Percentiles rank a stretch among this genome's conserved stretches.
These are phyloP conservation scores for Jaenimonas drosophilae DNA, from an alignment of 208 protist species.

Conservation along the genomic window DNA sequence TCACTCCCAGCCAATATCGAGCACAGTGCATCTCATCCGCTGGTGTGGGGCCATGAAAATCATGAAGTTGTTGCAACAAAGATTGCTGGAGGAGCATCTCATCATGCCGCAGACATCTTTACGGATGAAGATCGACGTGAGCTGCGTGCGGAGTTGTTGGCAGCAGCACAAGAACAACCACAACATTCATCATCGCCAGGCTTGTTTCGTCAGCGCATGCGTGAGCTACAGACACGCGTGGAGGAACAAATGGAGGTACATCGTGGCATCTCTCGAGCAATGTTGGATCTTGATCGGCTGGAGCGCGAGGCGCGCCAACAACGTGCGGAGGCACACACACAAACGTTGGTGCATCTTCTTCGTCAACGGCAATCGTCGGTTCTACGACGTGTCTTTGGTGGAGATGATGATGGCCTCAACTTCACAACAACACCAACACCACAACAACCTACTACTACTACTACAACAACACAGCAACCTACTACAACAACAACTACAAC, in stretches of 20 bases:
- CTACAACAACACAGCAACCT: no score
- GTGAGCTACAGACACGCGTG: slow-evolving; percentile 43
- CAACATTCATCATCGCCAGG: neutral
- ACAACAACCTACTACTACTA: no score
- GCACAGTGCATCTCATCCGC: no score
- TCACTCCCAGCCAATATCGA: no score
- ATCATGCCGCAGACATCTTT: no score
- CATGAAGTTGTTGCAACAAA: no score
- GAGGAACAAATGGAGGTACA: slow-evolving; percentile 56
- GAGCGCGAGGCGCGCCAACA: slow-evolving; percentile 13
- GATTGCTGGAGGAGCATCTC: no score
- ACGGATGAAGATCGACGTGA: no score
- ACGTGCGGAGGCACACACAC: slow-evolving; percentile 29
- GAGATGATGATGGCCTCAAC: neutral
- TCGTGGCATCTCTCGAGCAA: slow-evolving; percentile 22
- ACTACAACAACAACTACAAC: no score
- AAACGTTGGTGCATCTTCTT: slow-evolving; percentile 11
- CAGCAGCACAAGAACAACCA: neutral
- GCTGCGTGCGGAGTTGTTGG: no score
- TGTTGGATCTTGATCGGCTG: slow-evolving; percentile 16
- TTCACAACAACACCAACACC: no score
- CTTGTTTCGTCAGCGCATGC: slow-evolving; percentile 16
- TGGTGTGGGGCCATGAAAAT: no score
- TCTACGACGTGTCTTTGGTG: slow-evolving; percentile 15
- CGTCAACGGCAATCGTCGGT: slow-evolving; percentile 9